Conservation (phyloP, 768 basidiomycete genomes). For the Arthromyces matolae region DNA sequence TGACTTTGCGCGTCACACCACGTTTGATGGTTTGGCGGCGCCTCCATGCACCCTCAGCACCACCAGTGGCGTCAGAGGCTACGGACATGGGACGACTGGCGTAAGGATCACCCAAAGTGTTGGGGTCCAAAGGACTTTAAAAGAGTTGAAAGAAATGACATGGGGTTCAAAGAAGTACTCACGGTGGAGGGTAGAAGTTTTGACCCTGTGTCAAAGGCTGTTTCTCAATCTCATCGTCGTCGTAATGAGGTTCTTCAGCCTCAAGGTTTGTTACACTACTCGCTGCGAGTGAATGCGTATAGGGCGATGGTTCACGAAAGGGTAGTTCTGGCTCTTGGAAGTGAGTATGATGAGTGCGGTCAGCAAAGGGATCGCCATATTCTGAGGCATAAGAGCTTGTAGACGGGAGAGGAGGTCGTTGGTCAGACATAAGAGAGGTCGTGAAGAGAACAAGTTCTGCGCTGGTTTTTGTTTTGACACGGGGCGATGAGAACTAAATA, state of each 20-base stretch:
- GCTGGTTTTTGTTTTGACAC: constrained; percentile 22
- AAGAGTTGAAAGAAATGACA: constrained; percentile 7
- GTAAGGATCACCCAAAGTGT: constrained; percentile 66
- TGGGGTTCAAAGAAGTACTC: constrained; percentile 24
- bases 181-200: constrained; percentile 71
- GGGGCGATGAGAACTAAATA: constrained; percentile 18
- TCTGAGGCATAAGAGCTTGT: constrained; percentile 26
- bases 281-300: constrained; percentile 45
- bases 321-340: constrained; percentile 55
- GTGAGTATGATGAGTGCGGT: constrained; percentile 57
- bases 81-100: constrained; percentile 45
- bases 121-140: constrained; percentile 48
- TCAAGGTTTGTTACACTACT: constrained; percentile 51
- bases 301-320: constrained; percentile 34
- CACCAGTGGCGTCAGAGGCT: constrained; percentile 51
- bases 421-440: constrained; percentile 34
- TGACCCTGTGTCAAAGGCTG: constrained; percentile 65
- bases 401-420: constrained; percentile 34
- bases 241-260: constrained; percentile 42
- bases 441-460: constrained; percentile 7
- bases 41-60: constrained; percentile 58
- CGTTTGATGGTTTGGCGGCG: constrained; percentile 90
- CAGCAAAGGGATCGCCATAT: constrained; percentile 69
- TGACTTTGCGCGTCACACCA: constrained; percentile 89
- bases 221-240: constrained; percentile 76